Evolutionary conservation across 2,329 filamentous ascomycete species (phyloP), one percentile per base, ranked within the genome.

Genomic region (Kalmusia sp.): DNA sequence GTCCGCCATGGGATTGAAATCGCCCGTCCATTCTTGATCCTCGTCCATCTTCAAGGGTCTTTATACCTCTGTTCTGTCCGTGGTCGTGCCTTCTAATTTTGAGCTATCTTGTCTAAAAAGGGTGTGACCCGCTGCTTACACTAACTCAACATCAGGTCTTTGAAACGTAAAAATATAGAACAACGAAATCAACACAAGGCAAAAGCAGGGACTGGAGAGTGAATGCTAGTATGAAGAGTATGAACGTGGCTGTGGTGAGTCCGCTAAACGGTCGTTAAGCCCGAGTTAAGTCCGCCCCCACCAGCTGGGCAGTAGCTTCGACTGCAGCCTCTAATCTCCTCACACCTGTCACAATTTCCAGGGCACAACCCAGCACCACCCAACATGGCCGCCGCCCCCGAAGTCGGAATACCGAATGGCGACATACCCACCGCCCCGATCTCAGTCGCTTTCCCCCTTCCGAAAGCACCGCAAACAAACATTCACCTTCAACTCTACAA

Each of bases 1-100:
- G 65, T 97, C 92, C 8, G 85, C 79, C 43, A 89, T 80, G 14
- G 85, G 83, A 52, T 88, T 84, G 59, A 87, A 86, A 47, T 88
- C 80, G 2, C 85, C 87, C 28, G 76, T 76, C 87, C 87, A 90
- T 51, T 75, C 72, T 14, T 47, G 21, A 49, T 61, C 64, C 6
- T 63, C 54, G 19, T 56, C 53, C 69, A 69, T 69, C 1, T 54
- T 51, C 28, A 19, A 37, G 3, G 8, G n/a, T 38, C 21, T 3
- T 27, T 25, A n/a, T 28, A n/a, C n/a, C 25, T 46, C 22, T 48
- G 34, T 31, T 27, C 7, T 27, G 3, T 45, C 28, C 19, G n/a
- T n/a, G n/a, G n/a, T n/a, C n/a, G n/a, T n/a, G n/a, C n/a, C n/a
- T n/a, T n/a, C n/a, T n/a, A n/a, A n/a, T n/a, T n/a, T n/a, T n/a